A percentile compares a stretch with the other conserved stretches of the same genome.
Evolutionary conservation across 345 rosid species (phyloP).

Genomic region (Salix viminalis): DNA sequence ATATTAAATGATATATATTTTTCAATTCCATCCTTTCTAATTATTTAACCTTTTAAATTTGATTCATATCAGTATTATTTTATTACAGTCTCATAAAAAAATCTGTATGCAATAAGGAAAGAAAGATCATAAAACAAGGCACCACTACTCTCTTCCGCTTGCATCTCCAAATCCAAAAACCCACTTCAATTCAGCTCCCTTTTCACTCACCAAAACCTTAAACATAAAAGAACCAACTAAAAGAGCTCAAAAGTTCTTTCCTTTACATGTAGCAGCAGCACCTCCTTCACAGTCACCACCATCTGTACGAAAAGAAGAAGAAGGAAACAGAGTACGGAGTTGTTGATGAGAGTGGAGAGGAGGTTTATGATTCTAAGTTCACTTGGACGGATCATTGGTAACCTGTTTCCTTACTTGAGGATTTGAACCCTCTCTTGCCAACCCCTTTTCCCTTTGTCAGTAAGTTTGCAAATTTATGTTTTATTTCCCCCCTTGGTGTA

Average conservation of each 20-base stretch:
- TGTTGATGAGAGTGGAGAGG: constrained; percentile 49
- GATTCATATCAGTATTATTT: too few species aligned
- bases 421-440: constrained; percentile 69
- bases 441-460: constrained; percentile 86
- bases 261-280: constrained; percentile 51
- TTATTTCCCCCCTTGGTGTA: not conserved
- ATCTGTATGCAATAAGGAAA: too few species aligned
- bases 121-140: constrained; percentile 15
- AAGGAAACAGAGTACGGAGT: constrained; percentile 23
- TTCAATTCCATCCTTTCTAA: too few species aligned
- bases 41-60: too few species aligned
- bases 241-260: constrained; percentile 12
- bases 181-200: constrained; percentile 6
- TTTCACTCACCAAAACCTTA: constrained; percentile 19
- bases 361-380: constrained; percentile 55
- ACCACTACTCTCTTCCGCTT: constrained; percentile 9
- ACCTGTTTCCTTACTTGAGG: constrained; percentile 83
- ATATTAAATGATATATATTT: too few species aligned
- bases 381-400: constrained; percentile 98
- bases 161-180: constrained; percentile 5
- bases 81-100: too few species aligned
- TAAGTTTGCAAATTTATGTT: constrained; percentile 28
- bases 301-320: constrained; percentile 28
- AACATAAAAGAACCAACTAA: not conserved
- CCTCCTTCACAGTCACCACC: constrained; percentile 35